Evolutionary conservation across 1,284 basidiomycete species (phyloP).

Genomic region (Boletus austroedulis): DNA sequence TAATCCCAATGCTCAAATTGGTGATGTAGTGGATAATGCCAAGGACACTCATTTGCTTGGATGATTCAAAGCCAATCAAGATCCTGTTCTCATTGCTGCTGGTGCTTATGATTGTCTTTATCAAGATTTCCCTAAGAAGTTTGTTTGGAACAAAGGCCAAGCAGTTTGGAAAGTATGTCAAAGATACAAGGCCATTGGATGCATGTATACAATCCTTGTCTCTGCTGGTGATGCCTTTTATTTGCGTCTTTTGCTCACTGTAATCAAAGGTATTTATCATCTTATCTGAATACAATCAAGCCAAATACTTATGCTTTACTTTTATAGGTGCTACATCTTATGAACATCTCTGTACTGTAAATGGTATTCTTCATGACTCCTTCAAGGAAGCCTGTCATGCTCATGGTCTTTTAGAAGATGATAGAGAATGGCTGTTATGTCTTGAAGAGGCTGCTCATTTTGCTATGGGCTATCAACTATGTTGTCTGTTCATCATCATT

Average conservation of each 20-base stretch:
- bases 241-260: constrained; percentile 36
- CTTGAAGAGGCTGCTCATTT: constrained; percentile 36
- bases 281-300: too few relatives aligned
- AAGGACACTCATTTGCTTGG: constrained; percentile 34
- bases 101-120: constrained; percentile 36
- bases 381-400: constrained; percentile 34
- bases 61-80: constrained; percentile 43
- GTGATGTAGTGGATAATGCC: constrained; percentile 17
- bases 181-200: constrained; percentile 31
- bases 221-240: constrained; percentile 37
- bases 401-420: constrained; percentile 38
- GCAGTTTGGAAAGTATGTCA: neutral
- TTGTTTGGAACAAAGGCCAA: constrained; percentile 11
- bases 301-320: too few relatives aligned
- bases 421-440: constrained; percentile 37
- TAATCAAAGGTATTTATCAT: constrained; percentile 26
- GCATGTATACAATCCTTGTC: constrained; percentile 32
- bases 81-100: constrained; percentile 23
- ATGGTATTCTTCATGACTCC: constrained; percentile 15
- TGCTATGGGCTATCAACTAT: constrained; percentile 28
- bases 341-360: constrained; percentile 29
- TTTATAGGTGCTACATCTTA: constrained; percentile 30
- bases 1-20: constrained; percentile 20
- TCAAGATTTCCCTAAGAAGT: constrained; percentile 41
- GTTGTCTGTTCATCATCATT: constrained; percentile 36